Conservation (phyloP, 345 rosid genomes). For the Camelina sativa region DNA sequence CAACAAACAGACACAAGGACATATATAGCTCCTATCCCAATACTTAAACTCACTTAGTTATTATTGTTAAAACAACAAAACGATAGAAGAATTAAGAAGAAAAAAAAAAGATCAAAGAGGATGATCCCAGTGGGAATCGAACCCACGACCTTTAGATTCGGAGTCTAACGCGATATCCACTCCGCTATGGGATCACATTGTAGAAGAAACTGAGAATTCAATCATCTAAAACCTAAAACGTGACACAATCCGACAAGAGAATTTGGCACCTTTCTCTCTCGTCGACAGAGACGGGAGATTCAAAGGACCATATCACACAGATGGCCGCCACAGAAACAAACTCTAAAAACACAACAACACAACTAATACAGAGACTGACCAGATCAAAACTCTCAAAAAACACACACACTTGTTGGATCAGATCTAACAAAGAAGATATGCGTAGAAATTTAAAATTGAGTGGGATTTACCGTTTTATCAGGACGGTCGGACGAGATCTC, state of each 20-base stretch:
- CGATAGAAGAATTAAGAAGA: background rate
- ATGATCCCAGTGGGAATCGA: conserved; percentile 99
- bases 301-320: conserved; percentile 33
- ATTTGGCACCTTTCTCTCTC: conserved; percentile 25
- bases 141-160: conserved; percentile 99
- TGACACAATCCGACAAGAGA: conserved; percentile 41
- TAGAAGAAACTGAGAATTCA: background rate
- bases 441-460: background rate
- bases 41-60: background rate
- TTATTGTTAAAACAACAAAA: background rate
- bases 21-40: too few species aligned
- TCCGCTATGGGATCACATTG: conserved; percentile 91
- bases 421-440: conserved; percentile 19
- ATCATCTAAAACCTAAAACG: conserved; percentile 25
- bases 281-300: conserved; percentile 31
- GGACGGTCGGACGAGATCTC: conserved; percentile 32
- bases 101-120: background rate
- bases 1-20: background rate
- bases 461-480: conserved; percentile 32
- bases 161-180: conserved; percentile 99
- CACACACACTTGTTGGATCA: conserved; percentile 18
- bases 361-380: conserved; percentile 15
- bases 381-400: conserved; percentile 10
- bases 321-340: conserved; percentile 13
- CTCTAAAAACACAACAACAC: conserved; percentile 15